Evolutionary conservation across 2,329 filamentous ascomycete genomes (phyloP), one percentile per base, ranked within the genome.

Genomic region (Fulvia fulva): DNA sequence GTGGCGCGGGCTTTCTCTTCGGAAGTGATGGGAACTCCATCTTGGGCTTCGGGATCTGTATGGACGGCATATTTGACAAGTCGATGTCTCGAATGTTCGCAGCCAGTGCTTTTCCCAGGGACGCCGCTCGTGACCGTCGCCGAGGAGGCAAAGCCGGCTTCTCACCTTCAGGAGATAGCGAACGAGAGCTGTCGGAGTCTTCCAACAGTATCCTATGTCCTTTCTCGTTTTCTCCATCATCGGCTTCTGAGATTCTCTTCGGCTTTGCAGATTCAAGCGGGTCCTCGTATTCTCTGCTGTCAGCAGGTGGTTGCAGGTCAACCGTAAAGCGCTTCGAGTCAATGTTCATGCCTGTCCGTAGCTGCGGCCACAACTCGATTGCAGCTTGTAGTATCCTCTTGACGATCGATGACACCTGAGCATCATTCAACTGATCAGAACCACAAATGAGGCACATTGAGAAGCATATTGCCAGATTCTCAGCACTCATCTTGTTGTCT

Each of bases 401-500:
- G n/a, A 83, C 72, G 16, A 81, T 77, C 1, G 74, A 76, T 3
- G 80, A 80, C 68, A 82, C 77, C 63, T 80, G 82, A 0, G 78
- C 79, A 61, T 84, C 81, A 59, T 81, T 78, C 41, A 82, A 70
- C 63, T 82, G 80, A 66, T 84, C 78, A 3, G 79, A 77, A 0
- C 81, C 80, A 61, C 77, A 77, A 12, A 83, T 66, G 3, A 84
- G 68, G 41, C 78, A 77, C 37, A 81, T 81, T 2, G 79, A 78
- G 65, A 83, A 79, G 64, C 80, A 82, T 6, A 83, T 80, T 14
- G 80, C 78, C 34, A 84, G 65, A 51, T 83, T 83, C 49, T 78
- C 77, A 0, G 80, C 67, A 3, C 73, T 79, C 81, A 84, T 84
- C 63, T 81, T 82, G 70, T 83, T 84, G 50, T 74, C 62, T n/a